Evolutionary conservation across 2,329 filamentous ascomycete species (phyloP), one percentile per base, ranked within the genome.

Genomic region (Cladosporium sp.): DNA sequence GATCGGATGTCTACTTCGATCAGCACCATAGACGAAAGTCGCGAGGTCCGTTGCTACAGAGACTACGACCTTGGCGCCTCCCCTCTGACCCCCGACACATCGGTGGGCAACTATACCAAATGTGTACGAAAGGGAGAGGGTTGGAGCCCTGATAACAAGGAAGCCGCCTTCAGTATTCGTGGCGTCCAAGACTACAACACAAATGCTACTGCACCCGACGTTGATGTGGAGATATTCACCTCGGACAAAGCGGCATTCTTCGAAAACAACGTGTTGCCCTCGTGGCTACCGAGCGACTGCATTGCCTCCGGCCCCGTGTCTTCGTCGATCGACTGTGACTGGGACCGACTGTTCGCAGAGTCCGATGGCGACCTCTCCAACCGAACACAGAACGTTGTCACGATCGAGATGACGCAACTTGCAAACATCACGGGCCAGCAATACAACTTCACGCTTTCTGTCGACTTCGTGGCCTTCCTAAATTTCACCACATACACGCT

Each of bases 401-500:
- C 68, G 11, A 61, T 68, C 24, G 64, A 69, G 30, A 65, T 67
- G 38, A 7, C 21, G 24, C 41, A 28, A 28, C 5, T n/a, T n/a
- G n/a, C n/a, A n/a, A n/a, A n/a, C n/a, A 32, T 2, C 12, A 12
- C 41, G 2, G 54, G 30, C 15, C 4, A 57, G 6, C 3, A 18
- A 5, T 1, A 3, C 24, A 47, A 24, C 4, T 38, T 64, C 4
- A 57, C 15, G 18, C 34, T 70, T 6, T 59, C 59, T 2, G 65
- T 68, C 12, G 70, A 72, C 36, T 70, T 68, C 24, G 65, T 66
- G 2, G 65, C 68, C 3, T 68, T 69, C 47, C 57, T 65, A 6
- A 65, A 52, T 38, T 74, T 74, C 62, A 71, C 71, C 5, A 68
- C 57, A 15, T 76, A 75, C 66, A 65, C 68, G 18, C 51, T 74